Evolutionary conservation across 1,139 yeast species (phyloP), one percentile per base, ranked within the genome.

Genomic region (Suhomyces bribrorum): DNA sequence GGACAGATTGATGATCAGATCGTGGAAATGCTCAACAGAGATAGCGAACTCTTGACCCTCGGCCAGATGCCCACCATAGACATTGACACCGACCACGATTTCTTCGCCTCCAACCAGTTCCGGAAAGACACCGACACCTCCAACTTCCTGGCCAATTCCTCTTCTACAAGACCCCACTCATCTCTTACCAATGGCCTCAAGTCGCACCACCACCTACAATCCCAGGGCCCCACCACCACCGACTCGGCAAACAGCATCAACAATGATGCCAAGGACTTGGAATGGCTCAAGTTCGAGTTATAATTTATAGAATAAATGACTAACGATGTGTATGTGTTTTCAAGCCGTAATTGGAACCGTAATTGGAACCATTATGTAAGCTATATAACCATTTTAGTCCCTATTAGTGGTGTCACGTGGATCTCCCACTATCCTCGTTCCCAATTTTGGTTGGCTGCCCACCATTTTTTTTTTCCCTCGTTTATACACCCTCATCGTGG

Each of bases 251-350:
- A 34, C 29, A 35, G 40, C 36, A 43, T 26, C 28, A 44, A 43
- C 26, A 44, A 49, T 29, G 57, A 49, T 11, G 39, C 47, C 17
- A 50, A 57, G 34, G 76, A 71, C 47, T 60, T 72, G 37, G 77
- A 71, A 43, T 72, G 77, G 77, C 59, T 72, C 43, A 71, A 70
- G 49, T 72, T 72, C 51, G 77, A 70, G 41, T 58, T 71, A 14
- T 69, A 56, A 42, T 29, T 34, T 27, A 38, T 34, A 34, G 36
- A 34, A 29, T 29, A 29, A 20, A 20, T 20, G 23, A 20, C 23
- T 20, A 20, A 20, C 23, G 23, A 20, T 20, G n/a, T 20, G 23
- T 20, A n/a, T 20, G 11, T 20, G 11, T 20, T 20, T n/a, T 20
- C 8, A n/a, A 20, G 11, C 23, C 6, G n/a, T n/a, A n/a, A n/a